phyloP scores from a whole-genome alignment of 208 protist genomes.

The Trypanosoma mega region DNA sequence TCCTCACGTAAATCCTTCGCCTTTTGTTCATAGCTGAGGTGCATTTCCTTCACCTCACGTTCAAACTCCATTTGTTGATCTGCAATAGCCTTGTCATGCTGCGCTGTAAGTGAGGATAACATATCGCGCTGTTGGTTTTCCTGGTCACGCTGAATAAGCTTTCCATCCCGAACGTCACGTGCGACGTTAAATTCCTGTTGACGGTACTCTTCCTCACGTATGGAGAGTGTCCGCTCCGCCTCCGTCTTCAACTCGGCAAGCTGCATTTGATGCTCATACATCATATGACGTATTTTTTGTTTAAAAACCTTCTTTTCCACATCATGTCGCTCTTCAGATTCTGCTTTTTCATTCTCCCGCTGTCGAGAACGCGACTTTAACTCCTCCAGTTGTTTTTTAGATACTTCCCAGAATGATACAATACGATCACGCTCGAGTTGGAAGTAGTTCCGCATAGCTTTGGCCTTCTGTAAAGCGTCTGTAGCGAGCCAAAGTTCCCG shows the following conservation, averaged over 20 bases:
- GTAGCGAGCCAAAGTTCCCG: conserved; percentile 86
- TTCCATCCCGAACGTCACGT: conserved; percentile 82
- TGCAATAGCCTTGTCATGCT: conserved; percentile 86
- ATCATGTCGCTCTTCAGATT: conserved; percentile 92
- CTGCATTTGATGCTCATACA: conserved; percentile 96
- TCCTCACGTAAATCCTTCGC: conserved; percentile 89
- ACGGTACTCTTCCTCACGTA: conserved; percentile 90
- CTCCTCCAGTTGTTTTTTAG: conserved; percentile 92
- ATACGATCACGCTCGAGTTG: conserved; percentile 97
- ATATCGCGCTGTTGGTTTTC: conserved; percentile 90
- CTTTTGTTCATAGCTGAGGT: conserved; percentile 94
- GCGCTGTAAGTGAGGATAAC: conserved; percentile 57
- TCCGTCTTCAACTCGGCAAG: conserved; percentile 88
- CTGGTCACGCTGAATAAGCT: conserved; percentile 85
- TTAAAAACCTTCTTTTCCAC: conserved; percentile 97
- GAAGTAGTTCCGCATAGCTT: conserved; percentile 96
- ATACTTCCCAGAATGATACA: conserved; percentile 95
- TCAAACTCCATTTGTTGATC: conserved; percentile 89
- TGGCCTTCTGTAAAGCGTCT: conserved; percentile 91
- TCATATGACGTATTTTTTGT: conserved; percentile 96
- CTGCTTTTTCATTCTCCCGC: conserved; percentile 93
- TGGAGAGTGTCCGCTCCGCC: conserved; percentile 84
- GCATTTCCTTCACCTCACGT: conserved; percentile 92
- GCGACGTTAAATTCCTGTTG: conserved; percentile 73
- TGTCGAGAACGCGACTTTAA: conserved; percentile 75